phyloP scores from a whole-genome alignment of 2,329 filamentous ascomycete genomes.

The Colletotrichum melonis region DNA sequence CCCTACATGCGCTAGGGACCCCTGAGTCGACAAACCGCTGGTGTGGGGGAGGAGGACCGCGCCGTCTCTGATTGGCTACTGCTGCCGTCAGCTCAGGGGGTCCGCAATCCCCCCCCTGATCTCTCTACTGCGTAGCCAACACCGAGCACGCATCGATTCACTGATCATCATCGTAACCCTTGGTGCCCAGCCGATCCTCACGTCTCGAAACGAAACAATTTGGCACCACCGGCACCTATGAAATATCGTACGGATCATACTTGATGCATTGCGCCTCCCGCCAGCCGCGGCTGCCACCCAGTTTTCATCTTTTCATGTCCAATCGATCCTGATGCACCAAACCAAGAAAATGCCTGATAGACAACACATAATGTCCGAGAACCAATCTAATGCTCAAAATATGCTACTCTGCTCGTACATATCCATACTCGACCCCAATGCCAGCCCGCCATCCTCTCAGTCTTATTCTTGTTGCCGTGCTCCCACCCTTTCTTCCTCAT shows the following conservation, averaged over 20 bases:
- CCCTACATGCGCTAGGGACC: conserved; percentile 27
- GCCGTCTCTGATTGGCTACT: conserved; percentile 20
- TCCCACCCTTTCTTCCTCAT: background rate
- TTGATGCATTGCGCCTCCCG: background rate
- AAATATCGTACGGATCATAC: background rate
- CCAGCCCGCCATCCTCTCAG: background rate
- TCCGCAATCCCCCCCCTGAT: conserved; percentile 12
- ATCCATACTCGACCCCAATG: conserved; percentile 28
- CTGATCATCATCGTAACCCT: conserved; percentile 9
- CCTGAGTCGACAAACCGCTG: conserved; percentile 12
- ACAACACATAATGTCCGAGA: background rate
- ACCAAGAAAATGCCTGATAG: background rate
- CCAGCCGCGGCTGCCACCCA: conserved; percentile 5
- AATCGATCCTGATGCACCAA: conserved; percentile 15
- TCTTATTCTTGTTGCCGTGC: conserved; percentile 17
- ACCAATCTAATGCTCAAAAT: conserved; percentile 35
- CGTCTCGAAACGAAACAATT: conserved; percentile 29
- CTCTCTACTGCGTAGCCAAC: background rate
- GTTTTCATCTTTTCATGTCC: background rate
- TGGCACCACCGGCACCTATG: background rate
- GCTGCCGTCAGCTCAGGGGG: conserved; percentile 1
- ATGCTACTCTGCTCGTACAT: conserved; percentile 36
- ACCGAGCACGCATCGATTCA: conserved; percentile 18
- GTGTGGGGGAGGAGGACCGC: conserved; percentile 13
- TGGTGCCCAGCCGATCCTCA: conserved; percentile 25